phyloP scores from a whole-genome alignment of 306 rosid genomes.

The Comarum palustre region DNA sequence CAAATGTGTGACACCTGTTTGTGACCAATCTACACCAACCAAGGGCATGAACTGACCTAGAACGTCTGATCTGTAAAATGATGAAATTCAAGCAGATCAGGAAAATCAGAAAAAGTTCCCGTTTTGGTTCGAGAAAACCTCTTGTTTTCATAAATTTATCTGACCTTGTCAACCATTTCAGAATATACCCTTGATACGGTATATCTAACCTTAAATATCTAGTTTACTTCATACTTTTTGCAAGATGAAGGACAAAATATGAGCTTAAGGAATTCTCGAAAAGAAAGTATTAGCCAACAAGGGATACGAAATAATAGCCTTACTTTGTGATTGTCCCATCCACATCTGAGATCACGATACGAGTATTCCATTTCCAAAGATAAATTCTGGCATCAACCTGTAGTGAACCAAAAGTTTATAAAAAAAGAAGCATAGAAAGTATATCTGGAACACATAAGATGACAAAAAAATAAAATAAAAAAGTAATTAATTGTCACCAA shows the following conservation, averaged over 20 bases:
- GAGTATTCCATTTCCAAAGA: conserved; percentile 91
- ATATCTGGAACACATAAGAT: conserved; percentile 2
- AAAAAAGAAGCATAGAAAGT: conserved; percentile 11
- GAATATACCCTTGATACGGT: background rate
- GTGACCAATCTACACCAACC: conserved; percentile 99
- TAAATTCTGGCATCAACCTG: conserved; percentile 85
- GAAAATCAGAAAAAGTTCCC: conserved; percentile 4
- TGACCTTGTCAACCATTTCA: background rate
- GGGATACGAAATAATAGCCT: conserved; percentile 5
- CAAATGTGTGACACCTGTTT: conserved; percentile 89
- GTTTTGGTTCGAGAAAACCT: background rate
- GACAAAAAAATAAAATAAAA: conserved; percentile 4
- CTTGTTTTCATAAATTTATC: background rate
- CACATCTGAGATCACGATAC: conserved; percentile 90
- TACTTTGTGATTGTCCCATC: conserved; percentile 98
- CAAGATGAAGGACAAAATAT: background rate
- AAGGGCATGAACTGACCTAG: conserved; percentile 99
- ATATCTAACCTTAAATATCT: background rate
- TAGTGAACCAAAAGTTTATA: conserved; percentile 26
- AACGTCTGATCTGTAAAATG: conserved; percentile 75
- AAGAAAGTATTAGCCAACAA: background rate
- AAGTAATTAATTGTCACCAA: conserved; percentile 11
- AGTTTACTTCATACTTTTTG: background rate
- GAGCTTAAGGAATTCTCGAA: background rate
- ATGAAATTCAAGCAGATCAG: conserved; percentile 25